Base-by-base conservation (phyloP, 129 eudicot genomes). In the Pittosporum tobira region DNA sequence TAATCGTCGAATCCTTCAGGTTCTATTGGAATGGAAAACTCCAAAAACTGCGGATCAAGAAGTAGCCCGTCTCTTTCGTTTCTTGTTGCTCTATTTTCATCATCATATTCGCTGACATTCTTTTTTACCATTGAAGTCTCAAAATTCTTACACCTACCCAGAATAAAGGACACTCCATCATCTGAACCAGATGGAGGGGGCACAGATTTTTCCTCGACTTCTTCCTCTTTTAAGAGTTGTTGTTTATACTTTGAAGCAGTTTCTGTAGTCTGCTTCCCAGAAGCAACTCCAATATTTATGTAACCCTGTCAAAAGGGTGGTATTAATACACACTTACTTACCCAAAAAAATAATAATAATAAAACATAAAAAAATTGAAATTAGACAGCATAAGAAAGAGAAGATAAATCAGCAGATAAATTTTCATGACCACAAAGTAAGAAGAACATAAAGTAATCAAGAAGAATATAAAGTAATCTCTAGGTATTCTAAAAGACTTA, bases 281-380 rank as follows among this genome's bases (percentile, higher is more conserved):
- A 77, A 71, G 96, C 94, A 72, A 93, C 84, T 67, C 99, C 99
- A 77, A 70, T 60, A 70, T 93, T 93, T 59, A 93, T 93, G 52
- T 79, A 93, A 66, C 94, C 95, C 99, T 93, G 96, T 74, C 6
- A 28, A 64, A 59, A 61, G 46, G 34, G 46, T 48, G 57, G 42
- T 66, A 80, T 62, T 44, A 51, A 21, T 26, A 45, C n/a, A n/a
- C n/a, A n/a, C n/a, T n/a, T n/a, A n/a, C n/a, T n/a, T n/a, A n/a
- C n/a, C n/a, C n/a, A n/a, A n/a, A n/a, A n/a, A n/a, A n/a, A n/a
- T n/a, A n/a, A n/a, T n/a, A n/a, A n/a, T n/a, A 40, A 10, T 40
- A 40, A 40, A 10, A 14, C 14, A 40, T 40, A 3, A 12, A 16
- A 18, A 16, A 11, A 6, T 18, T 4, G 3, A 30, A 15, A 55